Base-by-base conservation (phyloP, 2,329 filamentous ascomycete genomes). In the Colletotrichum sp. region DNA sequence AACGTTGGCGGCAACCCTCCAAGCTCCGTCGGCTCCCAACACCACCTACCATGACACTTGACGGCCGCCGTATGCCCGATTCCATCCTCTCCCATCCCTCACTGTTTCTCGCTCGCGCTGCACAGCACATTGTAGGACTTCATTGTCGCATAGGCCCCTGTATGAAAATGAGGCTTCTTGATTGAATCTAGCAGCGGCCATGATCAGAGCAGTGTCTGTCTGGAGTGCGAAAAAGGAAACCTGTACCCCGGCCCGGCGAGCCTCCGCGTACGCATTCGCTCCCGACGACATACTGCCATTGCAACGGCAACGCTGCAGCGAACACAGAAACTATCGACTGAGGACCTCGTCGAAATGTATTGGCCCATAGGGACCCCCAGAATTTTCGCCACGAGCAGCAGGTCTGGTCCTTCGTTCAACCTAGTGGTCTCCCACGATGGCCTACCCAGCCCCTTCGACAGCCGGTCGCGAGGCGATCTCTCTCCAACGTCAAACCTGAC, bases 361-460 rank as follows among this genome's bases (percentile, higher is more conserved):
- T 97, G 95, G 95, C 95, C 95, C 82, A 91, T 96, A 85, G 95
- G 94, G 85, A 94, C 94, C 83, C 94, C 95, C 82, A 93, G 93
- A 84, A 93, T 96, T 84, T 96, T 95, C 88, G 93, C 94, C 82
- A 94, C 94, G 80, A 94, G 90, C 87, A 94, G 92, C 86, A 91
- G 90, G 82, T 89, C 89, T 83, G 85, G 88, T 79, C 85, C 88
- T 71, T 84, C 86, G 71, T 84, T 88, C 78, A 89, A 87, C 77
- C 83, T 89, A 73, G 86, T 89, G 77, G 85, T 91, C 76, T 91
- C 89, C 69, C 89, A 93, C 79, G 91, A 95, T 87, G 93, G 93
- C 83, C 86, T 91, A 25, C 77, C 80, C 78, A 81, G 83, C 80
- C 78, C 82, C 76, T 81, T 80, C 60, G 81, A 81, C 43, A 58